Evolutionary conservation across 2,329 filamentous ascomycete genomes (phyloP), one percentile per base, ranked within the genome.

Genomic region (Epichloe gansuensis): DNA sequence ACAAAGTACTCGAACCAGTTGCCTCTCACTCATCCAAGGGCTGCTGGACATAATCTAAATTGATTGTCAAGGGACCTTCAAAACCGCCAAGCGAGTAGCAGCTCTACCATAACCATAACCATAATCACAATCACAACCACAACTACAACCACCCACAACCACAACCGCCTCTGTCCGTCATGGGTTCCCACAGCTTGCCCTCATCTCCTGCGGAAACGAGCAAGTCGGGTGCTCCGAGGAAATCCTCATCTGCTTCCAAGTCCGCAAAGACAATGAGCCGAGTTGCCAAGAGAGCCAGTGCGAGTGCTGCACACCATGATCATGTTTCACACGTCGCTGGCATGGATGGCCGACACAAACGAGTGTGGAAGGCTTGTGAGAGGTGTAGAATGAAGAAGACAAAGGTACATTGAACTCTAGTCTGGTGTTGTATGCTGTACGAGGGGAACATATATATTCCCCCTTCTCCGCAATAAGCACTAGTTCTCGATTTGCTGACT

Each of bases 341-440:
- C 41, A 68, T 74, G 57, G 78, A 82, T 57, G 74, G 73, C 47
- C 72, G 79, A 56, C 78, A 82, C 61, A 83, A 82, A 69, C 71
- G 80, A 57, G 79, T 82, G 51, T 82, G 79, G 79, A 83, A 83
- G 63, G 80, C 80, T 17, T 84, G 80, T 57, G 79, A 83, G 66
- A 70, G 80, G 57, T 84, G 80, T 70, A 71, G 80, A 57, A 82
- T 82, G 78, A 84, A 83, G 73, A 84, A 84, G 71, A 84, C 80
- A 51, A 83, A 83, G 78, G 79, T 80, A 66, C 43, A 15, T 21
- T 17, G 13, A 17, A 13, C 12, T 35, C 13, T 39, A 31, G 27
- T 31, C 27, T 4, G 8, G 3, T 31, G 27, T 31, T 31, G 27
- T 31, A 31, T 31, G 27, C 27, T 31, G 27, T 4, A 31, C 8